Percentiles rank a stretch among this genome's conserved stretches.
Evolutionary conservation across 768 basidiomycete species (phyloP).

Genomic region (Boletellus ananiceps): DNA sequence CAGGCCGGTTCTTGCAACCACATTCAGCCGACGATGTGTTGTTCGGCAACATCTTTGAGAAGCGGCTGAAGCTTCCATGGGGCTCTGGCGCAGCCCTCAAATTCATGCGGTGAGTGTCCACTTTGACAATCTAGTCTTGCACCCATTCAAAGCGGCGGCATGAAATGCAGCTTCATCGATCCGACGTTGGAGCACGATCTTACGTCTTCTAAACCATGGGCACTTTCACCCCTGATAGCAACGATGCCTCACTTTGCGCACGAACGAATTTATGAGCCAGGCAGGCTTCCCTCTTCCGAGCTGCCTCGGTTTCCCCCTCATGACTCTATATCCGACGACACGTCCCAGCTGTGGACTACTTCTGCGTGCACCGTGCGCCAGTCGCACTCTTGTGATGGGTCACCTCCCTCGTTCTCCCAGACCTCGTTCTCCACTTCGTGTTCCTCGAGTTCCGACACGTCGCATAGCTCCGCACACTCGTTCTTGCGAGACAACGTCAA

Average conservation of each 20-base stretch:
- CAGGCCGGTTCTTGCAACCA: slow-evolving; percentile 69
- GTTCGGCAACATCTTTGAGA: slow-evolving; percentile 87
- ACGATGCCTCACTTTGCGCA: slow-evolving; percentile 80
- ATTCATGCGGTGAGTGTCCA: slow-evolving; percentile 67
- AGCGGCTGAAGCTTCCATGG: slow-evolving; percentile 77
- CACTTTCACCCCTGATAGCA: slow-evolving; percentile 73
- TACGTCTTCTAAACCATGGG: slow-evolving; percentile 82
- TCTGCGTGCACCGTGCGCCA: slow-evolving; percentile 8
- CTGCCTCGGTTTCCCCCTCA: slow-evolving; percentile 44
- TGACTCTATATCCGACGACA: slow-evolving; percentile 51
- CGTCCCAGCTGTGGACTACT: slow-evolving; percentile 47
- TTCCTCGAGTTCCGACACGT: slow-evolving; percentile 31
- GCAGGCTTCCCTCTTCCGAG: slow-evolving; percentile 6
- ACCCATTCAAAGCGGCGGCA: neutral
- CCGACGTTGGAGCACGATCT: slow-evolving; percentile 85
- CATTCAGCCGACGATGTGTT: slow-evolving; percentile 75
- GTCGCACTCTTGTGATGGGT: slow-evolving; percentile 10
- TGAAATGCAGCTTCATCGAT: slow-evolving; percentile 66
- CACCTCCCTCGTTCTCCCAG: slow-evolving; percentile 28
- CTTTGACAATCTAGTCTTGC: neutral
- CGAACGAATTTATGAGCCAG: slow-evolving; percentile 26
- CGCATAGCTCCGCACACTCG: slow-evolving; percentile 15
- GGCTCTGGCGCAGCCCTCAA: slow-evolving; percentile 72
- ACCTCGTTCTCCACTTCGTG: slow-evolving; percentile 29
- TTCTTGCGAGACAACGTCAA: slow-evolving; percentile 19